A percentile compares a stretch with the other conserved stretches of the same genome.
phyloP scores from a whole-genome alignment of 495 filamentous ascomycete genomes.

The Neurospora africana region DNA sequence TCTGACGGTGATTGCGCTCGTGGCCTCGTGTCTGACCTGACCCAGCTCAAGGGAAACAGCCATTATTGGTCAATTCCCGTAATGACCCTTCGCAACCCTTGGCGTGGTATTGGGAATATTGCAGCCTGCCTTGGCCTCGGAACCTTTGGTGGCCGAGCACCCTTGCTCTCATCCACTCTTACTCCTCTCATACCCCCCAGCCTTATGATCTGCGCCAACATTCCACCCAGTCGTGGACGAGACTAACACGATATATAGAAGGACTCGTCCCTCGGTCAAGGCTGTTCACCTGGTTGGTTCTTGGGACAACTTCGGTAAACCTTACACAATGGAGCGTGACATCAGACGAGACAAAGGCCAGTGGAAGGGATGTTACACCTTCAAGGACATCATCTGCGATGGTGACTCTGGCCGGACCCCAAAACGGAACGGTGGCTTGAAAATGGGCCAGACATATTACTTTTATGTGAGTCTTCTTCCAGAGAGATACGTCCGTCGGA shows the following conservation, averaged over 20 bases:
- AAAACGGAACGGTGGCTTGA: conserved; percentile 66
- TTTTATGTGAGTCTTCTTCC: conserved; percentile 61
- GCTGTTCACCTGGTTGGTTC: conserved; percentile 78
- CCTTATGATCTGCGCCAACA: not conserved
- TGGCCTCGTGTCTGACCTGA: not conserved
- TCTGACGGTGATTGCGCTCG: not conserved
- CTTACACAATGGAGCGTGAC: conserved; percentile 73
- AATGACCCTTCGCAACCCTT: not conserved
- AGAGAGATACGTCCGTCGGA: not conserved
- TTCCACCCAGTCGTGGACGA: not conserved
- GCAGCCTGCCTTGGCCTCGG: not conserved
- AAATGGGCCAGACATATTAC: conserved; percentile 89
- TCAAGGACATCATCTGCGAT: conserved; percentile 75
- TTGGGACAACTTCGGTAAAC: conserved; percentile 80
- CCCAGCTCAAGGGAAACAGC: not conserved
- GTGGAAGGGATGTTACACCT: conserved; percentile 78
- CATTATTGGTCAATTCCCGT: not conserved
- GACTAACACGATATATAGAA: conserved; percentile 31
- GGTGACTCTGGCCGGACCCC: conserved; percentile 46
- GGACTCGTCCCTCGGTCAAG: conserved; percentile 53
- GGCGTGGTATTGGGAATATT: not conserved
- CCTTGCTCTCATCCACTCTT: not conserved
- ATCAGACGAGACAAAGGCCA: conserved; percentile 54
- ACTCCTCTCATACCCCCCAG: not conserved
- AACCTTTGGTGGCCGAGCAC: not conserved